A percentile compares a stretch with the other conserved stretches of the same genome.
phyloP scores from a whole-genome alignment of 768 basidiomycete genomes.

The Krasilnikovozyma curviuscula region DNA sequence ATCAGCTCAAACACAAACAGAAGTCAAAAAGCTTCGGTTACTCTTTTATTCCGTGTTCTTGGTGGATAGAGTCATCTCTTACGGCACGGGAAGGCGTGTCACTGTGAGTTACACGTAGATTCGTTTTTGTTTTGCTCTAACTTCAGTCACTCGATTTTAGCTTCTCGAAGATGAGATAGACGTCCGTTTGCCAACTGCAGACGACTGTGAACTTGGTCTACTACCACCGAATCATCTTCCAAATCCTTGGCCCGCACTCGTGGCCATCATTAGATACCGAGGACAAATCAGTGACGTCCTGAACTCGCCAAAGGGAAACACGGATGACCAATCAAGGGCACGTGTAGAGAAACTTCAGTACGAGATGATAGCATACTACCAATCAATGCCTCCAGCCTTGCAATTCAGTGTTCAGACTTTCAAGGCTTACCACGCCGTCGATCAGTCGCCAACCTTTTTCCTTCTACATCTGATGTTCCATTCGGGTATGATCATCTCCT shows the following conservation, averaged over 20 bases:
- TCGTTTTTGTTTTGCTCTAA: not conserved
- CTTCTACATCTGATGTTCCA: not conserved
- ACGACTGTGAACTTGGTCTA: slow-evolving; percentile 3
- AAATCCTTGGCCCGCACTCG: slow-evolving; percentile 4
- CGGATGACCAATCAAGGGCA: not conserved
- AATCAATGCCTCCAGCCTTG: slow-evolving; percentile 3
- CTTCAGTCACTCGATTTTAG: not conserved
- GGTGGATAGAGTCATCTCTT: slow-evolving; percentile 5
- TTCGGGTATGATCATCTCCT: not conserved
- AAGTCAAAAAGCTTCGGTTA: too few species aligned
- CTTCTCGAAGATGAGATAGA: slow-evolving; percentile 8
- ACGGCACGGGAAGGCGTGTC: slow-evolving; percentile 3
- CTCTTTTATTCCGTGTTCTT: slow-evolving; percentile 3
- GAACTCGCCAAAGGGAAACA: not conserved
- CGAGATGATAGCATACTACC: slow-evolving; percentile 8
- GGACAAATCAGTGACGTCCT: slow-evolving; percentile 4
- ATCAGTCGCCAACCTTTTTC: not conserved
- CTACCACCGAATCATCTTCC: not conserved
- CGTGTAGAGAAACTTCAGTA: slow-evolving; percentile 4
- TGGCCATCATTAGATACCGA: slow-evolving; percentile 1
- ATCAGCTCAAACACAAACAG: not conserved
- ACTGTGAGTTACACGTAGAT: not conserved
- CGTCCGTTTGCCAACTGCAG: slow-evolving; percentile 1
- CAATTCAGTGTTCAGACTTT: slow-evolving; percentile 8
- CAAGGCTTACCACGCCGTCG: slow-evolving; percentile 2